These are phyloP conservation scores for Saturnispora ahearnii DNA, from an alignment of 805 yeast species.

Conservation along the genomic window DNA sequence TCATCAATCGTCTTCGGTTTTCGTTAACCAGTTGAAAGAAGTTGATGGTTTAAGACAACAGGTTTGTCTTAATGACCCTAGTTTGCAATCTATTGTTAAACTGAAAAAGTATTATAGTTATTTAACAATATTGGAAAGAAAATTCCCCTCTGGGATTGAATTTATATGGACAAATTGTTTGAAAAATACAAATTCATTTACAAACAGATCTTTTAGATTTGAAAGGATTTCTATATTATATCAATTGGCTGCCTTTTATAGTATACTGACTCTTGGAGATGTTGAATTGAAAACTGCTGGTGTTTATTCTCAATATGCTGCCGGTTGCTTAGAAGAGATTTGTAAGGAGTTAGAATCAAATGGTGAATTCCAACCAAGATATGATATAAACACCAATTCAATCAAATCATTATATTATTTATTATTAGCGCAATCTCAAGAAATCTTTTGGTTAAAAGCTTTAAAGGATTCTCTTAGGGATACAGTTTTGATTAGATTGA, in stretches of 20 bases:
- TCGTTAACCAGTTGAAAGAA: conserved; percentile 27
- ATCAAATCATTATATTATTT: conserved; percentile 41
- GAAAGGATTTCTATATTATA: conserved; percentile 58
- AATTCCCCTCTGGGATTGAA: conserved; percentile 54
- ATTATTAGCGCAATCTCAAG: conserved; percentile 82
- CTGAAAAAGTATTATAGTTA: conserved; percentile 35
- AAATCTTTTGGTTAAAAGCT: conserved; percentile 75
- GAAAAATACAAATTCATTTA: neutral
- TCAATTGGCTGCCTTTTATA: conserved; percentile 59
- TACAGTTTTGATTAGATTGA: conserved; percentile 51
- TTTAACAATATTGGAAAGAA: conserved; percentile 35
- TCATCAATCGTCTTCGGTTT: conserved; percentile 28
- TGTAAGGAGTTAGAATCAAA: conserved; percentile 10
- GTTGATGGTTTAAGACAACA: conserved; percentile 36
- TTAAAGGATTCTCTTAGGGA: conserved; percentile 41
- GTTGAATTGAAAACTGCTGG: conserved; percentile 51
- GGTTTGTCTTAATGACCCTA: neutral
- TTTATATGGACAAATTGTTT: conserved; percentile 62
- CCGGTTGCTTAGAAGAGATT: conserved; percentile 47
- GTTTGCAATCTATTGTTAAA: conserved; percentile 10
- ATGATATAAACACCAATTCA: conserved; percentile 45
- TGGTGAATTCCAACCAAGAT: conserved; percentile 19
- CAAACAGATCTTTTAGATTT: conserved; percentile 37
- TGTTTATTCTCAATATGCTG: conserved; percentile 56
- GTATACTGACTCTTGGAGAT: conserved; percentile 43